These are phyloP conservation scores for Penicillium polonicum DNA, from an alignment of 2,329 filamentous ascomycete species.

Conservation along the genomic window DNA sequence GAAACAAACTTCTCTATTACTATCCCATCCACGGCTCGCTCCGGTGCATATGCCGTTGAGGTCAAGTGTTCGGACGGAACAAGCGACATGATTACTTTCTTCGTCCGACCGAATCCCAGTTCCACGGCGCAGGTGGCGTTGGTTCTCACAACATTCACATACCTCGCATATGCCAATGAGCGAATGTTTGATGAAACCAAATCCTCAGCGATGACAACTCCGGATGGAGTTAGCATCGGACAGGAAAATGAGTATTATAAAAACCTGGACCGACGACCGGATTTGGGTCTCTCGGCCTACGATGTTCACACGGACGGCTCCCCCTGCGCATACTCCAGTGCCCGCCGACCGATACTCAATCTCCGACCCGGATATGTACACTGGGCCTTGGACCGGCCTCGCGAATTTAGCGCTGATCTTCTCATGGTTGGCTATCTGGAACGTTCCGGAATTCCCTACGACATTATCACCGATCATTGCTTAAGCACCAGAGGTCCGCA, in stretches of 20 bases:
- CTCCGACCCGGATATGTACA: conserved; percentile 38
- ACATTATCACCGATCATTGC: conserved; percentile 41
- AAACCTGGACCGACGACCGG: conserved; percentile 31
- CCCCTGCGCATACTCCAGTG: conserved; percentile 32
- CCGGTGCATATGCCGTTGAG: conserved; percentile 33
- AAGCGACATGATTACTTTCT: conserved; percentile 35
- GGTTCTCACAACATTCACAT: conserved; percentile 40
- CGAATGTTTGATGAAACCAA: conserved; percentile 35
- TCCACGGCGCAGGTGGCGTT: conserved; percentile 26
- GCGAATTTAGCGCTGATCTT: conserved; percentile 39
- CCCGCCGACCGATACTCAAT: conserved; percentile 40
- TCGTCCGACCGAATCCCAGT: conserved; percentile 29
- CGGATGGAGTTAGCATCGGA: conserved; percentile 14
- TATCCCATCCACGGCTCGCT: conserved; percentile 13
- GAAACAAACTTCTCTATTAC: conserved; percentile 33
- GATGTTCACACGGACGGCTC: conserved; percentile 42
- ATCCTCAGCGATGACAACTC: conserved; percentile 24
- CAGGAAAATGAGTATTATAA: conserved; percentile 5
- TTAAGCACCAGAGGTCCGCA: conserved; percentile 29
- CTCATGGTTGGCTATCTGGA: conserved; percentile 40
- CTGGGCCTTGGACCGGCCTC: conserved; percentile 38
- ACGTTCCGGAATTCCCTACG: conserved; percentile 31
- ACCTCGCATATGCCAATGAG: conserved; percentile 43
- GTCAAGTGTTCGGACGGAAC: conserved; percentile 12
- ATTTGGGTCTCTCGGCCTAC: conserved; percentile 42